Percentiles rank a stretch among this genome's conserved stretches.
Evolutionary conservation across 2,329 filamentous ascomycete species (phyloP).

Genomic region (Aspergillus piperis): DNA sequence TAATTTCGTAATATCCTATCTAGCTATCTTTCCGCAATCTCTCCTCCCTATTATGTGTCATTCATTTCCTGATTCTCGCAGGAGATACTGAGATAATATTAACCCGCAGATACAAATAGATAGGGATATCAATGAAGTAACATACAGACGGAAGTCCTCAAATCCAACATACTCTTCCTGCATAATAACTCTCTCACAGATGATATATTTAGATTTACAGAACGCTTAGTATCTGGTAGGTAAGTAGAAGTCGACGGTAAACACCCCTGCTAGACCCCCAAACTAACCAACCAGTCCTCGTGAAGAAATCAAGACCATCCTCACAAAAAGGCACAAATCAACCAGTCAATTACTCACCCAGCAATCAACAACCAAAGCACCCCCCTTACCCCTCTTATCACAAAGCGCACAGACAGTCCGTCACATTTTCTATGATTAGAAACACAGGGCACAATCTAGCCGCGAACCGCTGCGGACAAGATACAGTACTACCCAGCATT

Average conservation of each 20-base stretch:
- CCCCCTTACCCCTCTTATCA: background rate
- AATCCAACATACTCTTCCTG: background rate
- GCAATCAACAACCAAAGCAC: background rate
- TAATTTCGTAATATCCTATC: background rate
- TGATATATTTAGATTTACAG: background rate
- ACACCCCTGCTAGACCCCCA: background rate
- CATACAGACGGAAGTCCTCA: background rate
- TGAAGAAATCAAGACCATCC: too few species aligned
- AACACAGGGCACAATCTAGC: slow-evolving; percentile 4
- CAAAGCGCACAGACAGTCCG: slow-evolving; percentile 7
- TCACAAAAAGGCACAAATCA: background rate
- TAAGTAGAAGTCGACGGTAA: background rate
- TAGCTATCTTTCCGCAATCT: background rate
- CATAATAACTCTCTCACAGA: background rate
- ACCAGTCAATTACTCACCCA: background rate
- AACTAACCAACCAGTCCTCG: too few species aligned
- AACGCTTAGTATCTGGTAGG: background rate
- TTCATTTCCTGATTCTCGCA: background rate
- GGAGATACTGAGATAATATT: background rate
- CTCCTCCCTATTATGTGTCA: background rate
- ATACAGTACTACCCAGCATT: background rate
- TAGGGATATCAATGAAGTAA: background rate
- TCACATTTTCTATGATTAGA: slow-evolving; percentile 20
- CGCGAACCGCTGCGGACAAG: slow-evolving; percentile 9
- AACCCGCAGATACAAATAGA: background rate